A percentile compares a stretch with the other conserved stretches of the same genome.
These are phyloP conservation scores for Colletotrichum sp. DNA, from an alignment of 2,329 filamentous ascomycete species.

Conservation along the genomic window DNA sequence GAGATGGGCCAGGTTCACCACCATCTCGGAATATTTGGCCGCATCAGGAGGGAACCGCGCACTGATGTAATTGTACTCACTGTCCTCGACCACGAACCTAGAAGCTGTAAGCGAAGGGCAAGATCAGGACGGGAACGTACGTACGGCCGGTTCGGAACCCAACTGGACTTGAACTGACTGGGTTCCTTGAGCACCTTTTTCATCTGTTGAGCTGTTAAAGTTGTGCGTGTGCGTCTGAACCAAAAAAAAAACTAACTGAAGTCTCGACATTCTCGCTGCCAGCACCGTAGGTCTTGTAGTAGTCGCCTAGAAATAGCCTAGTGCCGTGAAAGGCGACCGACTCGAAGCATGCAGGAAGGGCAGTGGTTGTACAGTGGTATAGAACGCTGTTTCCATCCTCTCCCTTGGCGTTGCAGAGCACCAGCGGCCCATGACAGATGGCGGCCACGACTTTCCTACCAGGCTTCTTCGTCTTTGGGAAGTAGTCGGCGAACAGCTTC, in stretches of 20 bases:
- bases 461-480: slow-evolving; percentile 49
- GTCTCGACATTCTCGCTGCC: slow-evolving; percentile 53
- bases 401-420: slow-evolving; percentile 46
- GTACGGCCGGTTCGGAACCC: slow-evolving; percentile 25
- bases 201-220: slow-evolving; percentile 33
- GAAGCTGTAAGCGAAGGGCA: not conserved
- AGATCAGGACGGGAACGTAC: not conserved
- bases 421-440: slow-evolving; percentile 58
- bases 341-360: slow-evolving; percentile 53
- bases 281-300: slow-evolving; percentile 60
- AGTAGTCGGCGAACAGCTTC: slow-evolving; percentile 47
- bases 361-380: slow-evolving; percentile 50
- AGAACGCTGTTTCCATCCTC: slow-evolving; percentile 49
- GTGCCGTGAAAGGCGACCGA: slow-evolving; percentile 53
- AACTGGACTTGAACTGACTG: slow-evolving; percentile 48
- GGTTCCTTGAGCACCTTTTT: slow-evolving; percentile 45
- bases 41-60: slow-evolving; percentile 50
- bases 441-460: slow-evolving; percentile 48
- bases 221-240: not conserved
- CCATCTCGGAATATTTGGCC: slow-evolving; percentile 43
- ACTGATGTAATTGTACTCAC: slow-evolving; percentile 53
- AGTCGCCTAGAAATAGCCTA: slow-evolving; percentile 53
- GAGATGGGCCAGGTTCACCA: slow-evolving; percentile 39
- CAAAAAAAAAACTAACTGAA: slow-evolving; percentile 36
- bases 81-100: slow-evolving; percentile 54